A percentile compares a stretch with the other conserved stretches of the same genome.
Evolutionary conservation across 2,329 filamentous ascomycete genomes (phyloP).

Genomic region (Aspergillus sp.): DNA sequence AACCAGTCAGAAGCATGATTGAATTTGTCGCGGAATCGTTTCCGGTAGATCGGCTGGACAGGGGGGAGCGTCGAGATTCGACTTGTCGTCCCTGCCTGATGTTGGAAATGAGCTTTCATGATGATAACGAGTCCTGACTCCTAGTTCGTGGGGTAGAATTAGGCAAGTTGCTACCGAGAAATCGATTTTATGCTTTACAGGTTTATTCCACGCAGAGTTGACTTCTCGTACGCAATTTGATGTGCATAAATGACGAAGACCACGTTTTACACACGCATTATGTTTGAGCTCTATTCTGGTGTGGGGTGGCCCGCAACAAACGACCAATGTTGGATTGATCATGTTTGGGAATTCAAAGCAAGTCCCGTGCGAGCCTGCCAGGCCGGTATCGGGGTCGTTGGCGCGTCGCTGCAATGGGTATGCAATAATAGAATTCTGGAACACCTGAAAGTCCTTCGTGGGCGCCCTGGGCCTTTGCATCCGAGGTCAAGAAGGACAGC

Average conservation of each 20-base stretch:
- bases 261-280: not conserved
- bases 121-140: not conserved
- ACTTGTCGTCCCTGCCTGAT: constrained; percentile 8
- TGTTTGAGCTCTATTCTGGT: not conserved
- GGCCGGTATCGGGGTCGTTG: not conserved
- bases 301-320: too few species aligned
- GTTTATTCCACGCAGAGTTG: not conserved
- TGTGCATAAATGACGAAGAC: not conserved
- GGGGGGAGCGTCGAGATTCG: constrained; percentile 15
- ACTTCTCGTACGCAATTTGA: not conserved
- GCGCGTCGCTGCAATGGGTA: not conserved
- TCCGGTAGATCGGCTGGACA: constrained; percentile 24
- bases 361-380: not conserved
- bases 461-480: not conserved
- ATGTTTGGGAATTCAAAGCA: not conserved
- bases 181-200: not conserved
- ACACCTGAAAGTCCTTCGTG: not conserved
- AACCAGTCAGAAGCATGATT: constrained; percentile 12
- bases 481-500: constrained; percentile 5
- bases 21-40: constrained; percentile 18
- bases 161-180: not conserved
- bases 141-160: not conserved
- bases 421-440: constrained; percentile 2
- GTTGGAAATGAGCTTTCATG: constrained; percentile 2
- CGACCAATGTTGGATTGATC: not conserved